Evolutionary conservation across 768 basidiomycete species (phyloP), one percentile per base, ranked within the genome.

Genomic region (Pleurotus citrinopileatus): DNA sequence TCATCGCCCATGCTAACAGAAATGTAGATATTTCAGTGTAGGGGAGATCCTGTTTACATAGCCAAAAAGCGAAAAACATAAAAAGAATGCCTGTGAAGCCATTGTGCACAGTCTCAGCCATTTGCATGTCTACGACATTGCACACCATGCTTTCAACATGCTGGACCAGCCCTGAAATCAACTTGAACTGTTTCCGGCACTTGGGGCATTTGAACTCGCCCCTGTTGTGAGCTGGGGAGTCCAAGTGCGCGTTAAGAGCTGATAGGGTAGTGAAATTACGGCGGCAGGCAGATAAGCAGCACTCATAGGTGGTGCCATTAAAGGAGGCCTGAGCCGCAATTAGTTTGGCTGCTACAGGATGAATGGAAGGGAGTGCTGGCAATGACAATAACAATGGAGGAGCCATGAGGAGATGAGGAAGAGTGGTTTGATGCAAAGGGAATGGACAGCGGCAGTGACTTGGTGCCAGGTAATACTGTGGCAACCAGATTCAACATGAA

Each of bases 131-230:
- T 13, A 70, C 66, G 9, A 76, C 53, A 1, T 72, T 70, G 55
- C 76, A 77, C 4, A 59, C 45, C 8, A 64, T 70, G 52, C 70
- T 73, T 61, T 78, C 77, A 26, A 78, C 66, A 59, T 78, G 77
- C 55, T 75, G 74, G 23, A 73, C 66, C 28, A 79, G 60, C 7
- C 65, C 73, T 3, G 74, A 77, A 26, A 77, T 61, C 27, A 72
- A 58, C 42, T 64, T 66, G 60, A 70, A 74, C 56, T 65, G 56
- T 29, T 19, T 58, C 51, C 63, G 61, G 60, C 77, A 78, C 55
- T 66, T 68, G 38, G 77, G 77, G 55, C 77, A 79, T 53, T 60
- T 66, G 64, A 76, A 78, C 59, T 75, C 67, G 50, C 70, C 63
- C 25, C 51, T 61, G 54, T 73, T 71, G 55, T 77, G 76, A 8